A percentile compares a stretch with the other conserved stretches of the same genome.
Conservation (phyloP, 768 basidiomycete genomes). For the Cystobasidium ongulense region DNA sequence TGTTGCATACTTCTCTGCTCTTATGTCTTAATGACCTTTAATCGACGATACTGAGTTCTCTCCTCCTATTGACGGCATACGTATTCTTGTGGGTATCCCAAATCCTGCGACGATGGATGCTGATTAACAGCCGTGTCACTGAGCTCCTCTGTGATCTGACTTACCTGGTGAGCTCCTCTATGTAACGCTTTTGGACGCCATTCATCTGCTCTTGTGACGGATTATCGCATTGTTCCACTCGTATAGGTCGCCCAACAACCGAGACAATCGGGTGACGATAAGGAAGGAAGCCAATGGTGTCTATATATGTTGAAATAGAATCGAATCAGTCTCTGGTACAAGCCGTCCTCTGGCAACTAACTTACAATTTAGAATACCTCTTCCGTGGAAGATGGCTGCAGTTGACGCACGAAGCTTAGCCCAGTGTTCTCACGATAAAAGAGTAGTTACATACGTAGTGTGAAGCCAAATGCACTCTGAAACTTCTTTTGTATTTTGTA, state of each 20-base stretch:
- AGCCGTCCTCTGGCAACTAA: too few species aligned
- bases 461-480: slow-evolving; percentile 87
- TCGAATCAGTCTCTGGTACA: too few species aligned
- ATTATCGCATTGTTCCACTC: slow-evolving; percentile 63
- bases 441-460: slow-evolving; percentile 51
- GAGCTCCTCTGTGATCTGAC: slow-evolving; percentile 39
- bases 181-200: slow-evolving; percentile 72
- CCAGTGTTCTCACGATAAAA: not conserved
- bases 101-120: slow-evolving; percentile 53
- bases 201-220: slow-evolving; percentile 74
- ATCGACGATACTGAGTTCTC: slow-evolving; percentile 31
- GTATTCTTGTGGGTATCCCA: slow-evolving; percentile 95
- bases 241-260: slow-evolving; percentile 87
- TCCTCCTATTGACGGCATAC: slow-evolving; percentile 24
- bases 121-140: not conserved
- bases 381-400: slow-evolving; percentile 77
- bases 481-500: slow-evolving; percentile 83
- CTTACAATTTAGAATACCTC: slow-evolving; percentile 88
- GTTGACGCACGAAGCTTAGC: not conserved
- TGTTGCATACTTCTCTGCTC: not conserved
- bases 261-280: slow-evolving; percentile 92
- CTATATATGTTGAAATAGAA: too few species aligned
- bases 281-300: slow-evolving; percentile 91
- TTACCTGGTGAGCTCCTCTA: slow-evolving; percentile 80
- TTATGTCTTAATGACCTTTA: not conserved